Base-by-base conservation (phyloP, 257 asterid species). In the Forsythia viridissima region DNA sequence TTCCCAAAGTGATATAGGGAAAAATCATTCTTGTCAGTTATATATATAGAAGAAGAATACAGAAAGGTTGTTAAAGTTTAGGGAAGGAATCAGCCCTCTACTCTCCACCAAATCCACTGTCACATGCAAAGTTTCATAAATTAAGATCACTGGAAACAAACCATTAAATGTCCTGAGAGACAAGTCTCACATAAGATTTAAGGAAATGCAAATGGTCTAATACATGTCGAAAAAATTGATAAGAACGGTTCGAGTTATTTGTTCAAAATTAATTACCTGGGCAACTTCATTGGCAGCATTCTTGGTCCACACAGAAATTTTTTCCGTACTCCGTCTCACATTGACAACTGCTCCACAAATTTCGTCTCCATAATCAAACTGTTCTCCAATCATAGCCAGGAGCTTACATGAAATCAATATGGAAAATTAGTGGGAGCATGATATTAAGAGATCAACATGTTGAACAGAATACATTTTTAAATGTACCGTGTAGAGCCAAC, bases 351-450 rank as follows among this genome's bases (percentile, higher is more conserved):
- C 99, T 81, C 99, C 99, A 85, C 99, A 96, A 43, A 96, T 96
- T 77, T 96, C 99, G 84, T 93, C 98, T 79, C 98, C 98, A 82
- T 90, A 63, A 73, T 93, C 93, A 83, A 96, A 96, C 82, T 96
- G 98, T 80, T 96, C 99, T 42, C 99, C 97, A 76, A 96, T 96
- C 97, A 96, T 87, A 67, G 99, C 97, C 76, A 96, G 88, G 85
- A 96, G 82, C 98, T 96, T 79, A 70, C 52, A 82, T 34, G 55
- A 71, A 77, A 74, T 75, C 51, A 86, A 81, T n/a, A 59, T 34
- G n/a, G 48, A 18, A 10, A n/a, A 43, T 72, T 48, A 76, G 65
- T 52, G 21, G 44, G 42, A 3, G 34, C 20, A 74, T 21, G 13
- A 66, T n/a, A 40, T 80, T 72, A 9, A 72, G 43, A 75, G 79